Base-by-base conservation (phyloP, 2,329 filamentous ascomycete genomes). In the Albophoma yamanashiensis region DNA sequence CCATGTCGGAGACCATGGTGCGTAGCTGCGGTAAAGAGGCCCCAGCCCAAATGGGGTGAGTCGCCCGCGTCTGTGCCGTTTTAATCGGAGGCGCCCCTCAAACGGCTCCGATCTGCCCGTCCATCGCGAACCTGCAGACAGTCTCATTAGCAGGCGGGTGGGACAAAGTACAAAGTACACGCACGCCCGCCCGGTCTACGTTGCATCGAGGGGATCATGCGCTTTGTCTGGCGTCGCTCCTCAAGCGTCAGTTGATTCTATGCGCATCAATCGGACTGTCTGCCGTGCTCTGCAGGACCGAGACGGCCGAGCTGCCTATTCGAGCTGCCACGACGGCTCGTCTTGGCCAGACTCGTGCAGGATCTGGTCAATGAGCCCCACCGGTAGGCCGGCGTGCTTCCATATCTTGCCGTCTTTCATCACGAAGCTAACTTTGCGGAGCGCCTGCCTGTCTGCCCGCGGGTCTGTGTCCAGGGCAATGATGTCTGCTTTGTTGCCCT, bases 381-480 rank as follows among this genome's bases (percentile, higher is more conserved):
- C 45, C 4, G 45, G 62, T 20, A 63, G 50, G 3, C 73, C 70
- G 7, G 69, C 67, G 43, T 64, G 59, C 66, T 81, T 82, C 74
- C 78, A 83, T 11, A 83, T 70, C 56, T 66, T 73, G 1, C 74
- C 81, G 64, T 84, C 81, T 66, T 84, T 84, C 80, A 84, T 83
- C 22, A 84, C 81, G 66, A 83, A 83, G 58, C 67, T 71, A 0
- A 83, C 77, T 60, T 73, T 75, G 58, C 80, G 73, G 38, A 84
- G 61, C 2, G 76, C 76, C 25, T 66, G 63, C 1, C 67, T 42
- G 59, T 81, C 77, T 25, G 69, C 62, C 34, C 71, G 69, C 3
- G 78, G 45, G 14, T 47, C 45, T 27, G 45, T 7, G 45, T 47
- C 45, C 15, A 47, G 45, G 7, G 45, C 45, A 17, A 47, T 47